These are phyloP conservation scores for Sequoia sempervirens DNA, from an alignment of 75 land plant species.

Conservation along the genomic window DNA sequence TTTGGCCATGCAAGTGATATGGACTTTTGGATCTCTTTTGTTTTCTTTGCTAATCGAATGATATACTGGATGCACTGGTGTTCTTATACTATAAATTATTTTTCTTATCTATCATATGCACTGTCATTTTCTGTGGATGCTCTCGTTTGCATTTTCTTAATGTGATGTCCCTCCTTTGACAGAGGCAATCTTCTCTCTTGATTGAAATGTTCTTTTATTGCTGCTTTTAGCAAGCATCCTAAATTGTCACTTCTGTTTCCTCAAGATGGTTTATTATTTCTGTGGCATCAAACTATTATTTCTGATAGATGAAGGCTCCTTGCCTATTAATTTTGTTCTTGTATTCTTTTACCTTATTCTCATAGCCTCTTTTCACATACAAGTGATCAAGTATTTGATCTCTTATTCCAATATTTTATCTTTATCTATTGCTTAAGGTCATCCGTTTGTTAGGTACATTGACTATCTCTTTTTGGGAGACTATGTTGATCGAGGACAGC, in stretches of 20 bases:
- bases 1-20: background rate
- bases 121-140: background rate
- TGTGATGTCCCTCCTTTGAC: background rate
- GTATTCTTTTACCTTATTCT: background rate
- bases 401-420: constrained; percentile 2
- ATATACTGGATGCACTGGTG: background rate
- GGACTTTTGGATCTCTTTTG: background rate
- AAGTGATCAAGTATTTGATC: background rate
- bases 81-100: background rate
- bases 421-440: constrained; percentile 6
- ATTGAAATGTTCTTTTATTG: background rate
- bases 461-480: constrained; percentile 89
- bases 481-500: constrained; percentile 91
- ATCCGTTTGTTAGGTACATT: constrained; percentile 58
- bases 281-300: background rate
- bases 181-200: background rate
- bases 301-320: background rate
- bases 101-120: background rate
- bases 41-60: background rate
- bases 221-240: background rate
- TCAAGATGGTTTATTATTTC: background rate
- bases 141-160: background rate
- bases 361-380: background rate
- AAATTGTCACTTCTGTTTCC: background rate
- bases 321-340: background rate